Conservation (phyloP, 108 stramenopile genomes). For the Nitzschia inconspicua region DNA sequence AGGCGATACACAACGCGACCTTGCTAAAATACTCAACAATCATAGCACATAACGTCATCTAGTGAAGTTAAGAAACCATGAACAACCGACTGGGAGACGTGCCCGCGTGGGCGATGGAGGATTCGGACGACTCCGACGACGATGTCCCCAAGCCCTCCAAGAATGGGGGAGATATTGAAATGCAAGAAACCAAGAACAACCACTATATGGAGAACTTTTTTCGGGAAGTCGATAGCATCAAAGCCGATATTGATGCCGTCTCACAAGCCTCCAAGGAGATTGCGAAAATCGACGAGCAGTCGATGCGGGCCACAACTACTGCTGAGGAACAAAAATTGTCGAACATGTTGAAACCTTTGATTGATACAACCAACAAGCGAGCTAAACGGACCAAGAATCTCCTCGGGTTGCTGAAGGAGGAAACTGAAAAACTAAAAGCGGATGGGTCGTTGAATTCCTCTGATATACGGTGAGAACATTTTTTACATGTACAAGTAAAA, state of each 20-base stretch:
- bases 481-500: too few relatives aligned
- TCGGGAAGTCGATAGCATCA: slow-evolving; percentile 77
- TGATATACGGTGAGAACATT: slow-evolving; percentile 54
- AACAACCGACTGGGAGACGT: slow-evolving; percentile 83
- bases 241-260: slow-evolving; percentile 72
- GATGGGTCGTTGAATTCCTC: slow-evolving; percentile 50
- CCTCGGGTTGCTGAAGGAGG: slow-evolving; percentile 76
- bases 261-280: slow-evolving; percentile 68
- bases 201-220: slow-evolving; percentile 84
- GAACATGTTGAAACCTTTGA: slow-evolving; percentile 56
- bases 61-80: too few relatives aligned
- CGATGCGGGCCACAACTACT: slow-evolving; percentile 75
- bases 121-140: slow-evolving; percentile 34
- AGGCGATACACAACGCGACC: too few relatives aligned
- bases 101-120: slow-evolving; percentile 71
- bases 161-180: slow-evolving; percentile 56
- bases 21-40: too few relatives aligned
- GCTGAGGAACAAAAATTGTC: slow-evolving; percentile 70
- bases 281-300: slow-evolving; percentile 66
- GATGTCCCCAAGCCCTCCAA: slow-evolving; percentile 11
- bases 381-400: slow-evolving; percentile 83
- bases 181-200: slow-evolving; percentile 33
- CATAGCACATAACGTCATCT: too few relatives aligned
- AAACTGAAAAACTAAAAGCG: slow-evolving; percentile 70
- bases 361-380: slow-evolving; percentile 71